Evolutionary conservation across 2,329 filamentous ascomycete genomes (phyloP).

Genomic region (Claviceps sorghi): DNA sequence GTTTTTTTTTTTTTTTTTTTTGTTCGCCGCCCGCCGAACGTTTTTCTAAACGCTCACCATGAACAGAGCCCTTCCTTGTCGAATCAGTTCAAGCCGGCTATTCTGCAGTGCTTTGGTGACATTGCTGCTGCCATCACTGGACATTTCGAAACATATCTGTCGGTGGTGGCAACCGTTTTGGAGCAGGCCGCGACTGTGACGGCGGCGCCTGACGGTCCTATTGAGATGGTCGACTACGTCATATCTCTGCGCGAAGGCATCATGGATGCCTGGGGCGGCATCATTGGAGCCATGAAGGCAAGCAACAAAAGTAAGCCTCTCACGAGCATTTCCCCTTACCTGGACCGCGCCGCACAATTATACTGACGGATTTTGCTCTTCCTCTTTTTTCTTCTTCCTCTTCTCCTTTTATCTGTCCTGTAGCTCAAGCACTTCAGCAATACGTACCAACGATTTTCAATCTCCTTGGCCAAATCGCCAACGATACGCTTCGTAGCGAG

Average conservation of each 20-base stretch:
- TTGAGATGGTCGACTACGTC: slow-evolving; percentile 95
- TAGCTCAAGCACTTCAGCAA: slow-evolving; percentile 56
- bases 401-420: neutral
- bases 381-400: too few species aligned
- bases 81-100: slow-evolving; percentile 96
- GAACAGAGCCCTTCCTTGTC: slow-evolving; percentile 63
- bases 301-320: slow-evolving; percentile 56
- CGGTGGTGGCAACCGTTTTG: slow-evolving; percentile 82
- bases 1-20: slow-evolving; percentile 21
- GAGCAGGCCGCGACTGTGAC: slow-evolving; percentile 83
- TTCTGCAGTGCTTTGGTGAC: slow-evolving; percentile 94
- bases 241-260: slow-evolving; percentile 91
- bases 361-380: neutral
- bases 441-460: slow-evolving; percentile 79
- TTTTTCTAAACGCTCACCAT: neutral
- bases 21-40: too few species aligned
- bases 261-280: slow-evolving; percentile 97
- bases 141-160: slow-evolving; percentile 83
- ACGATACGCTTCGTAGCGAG: slow-evolving; percentile 80
- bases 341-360: neutral
- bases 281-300: slow-evolving; percentile 84
- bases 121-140: slow-evolving; percentile 89
- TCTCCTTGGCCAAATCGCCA: slow-evolving; percentile 65
- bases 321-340: neutral
- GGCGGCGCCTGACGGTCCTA: slow-evolving; percentile 63